A percentile compares a stretch with the other conserved stretches of the same genome.
Conservation (phyloP, 108 stramenopile genomes). For the Chaetoceros muelleri region DNA sequence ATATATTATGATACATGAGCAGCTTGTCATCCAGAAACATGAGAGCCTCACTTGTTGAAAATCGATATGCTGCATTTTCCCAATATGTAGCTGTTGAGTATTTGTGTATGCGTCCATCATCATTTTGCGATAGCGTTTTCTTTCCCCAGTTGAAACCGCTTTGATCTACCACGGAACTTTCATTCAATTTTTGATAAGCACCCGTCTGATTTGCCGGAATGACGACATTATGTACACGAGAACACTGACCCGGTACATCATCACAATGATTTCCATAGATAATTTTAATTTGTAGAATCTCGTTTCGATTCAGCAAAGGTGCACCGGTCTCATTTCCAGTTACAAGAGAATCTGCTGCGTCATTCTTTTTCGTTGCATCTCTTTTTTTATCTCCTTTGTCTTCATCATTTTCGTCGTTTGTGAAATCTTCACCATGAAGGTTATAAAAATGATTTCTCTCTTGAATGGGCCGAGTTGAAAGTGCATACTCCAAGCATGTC, state of each 20-base stretch:
- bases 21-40: constrained; percentile 27
- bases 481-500: constrained; percentile 21
- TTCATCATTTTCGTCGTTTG: constrained; percentile 5
- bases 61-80: constrained; percentile 33
- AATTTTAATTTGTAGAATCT: constrained; percentile 42
- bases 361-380: constrained; percentile 5
- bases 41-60: constrained; percentile 26
- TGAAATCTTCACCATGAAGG: constrained; percentile 13
- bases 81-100: constrained; percentile 25
- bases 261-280: constrained; percentile 25
- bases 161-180: no score
- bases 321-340: background rate
- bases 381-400: background rate
- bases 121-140: background rate
- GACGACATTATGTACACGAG: constrained; percentile 22
- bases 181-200: no score
- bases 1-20: constrained; percentile 24
- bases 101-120: constrained; percentile 7
- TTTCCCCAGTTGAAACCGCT: background rate
- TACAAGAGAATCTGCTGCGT: background rate
- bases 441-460: constrained; percentile 19
- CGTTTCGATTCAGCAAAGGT: constrained; percentile 26
- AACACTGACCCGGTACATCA: constrained; percentile 13
- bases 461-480: constrained; percentile 19
- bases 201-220: background rate